Evolutionary conservation across 768 basidiomycete species (phyloP).

Genomic region (Tephrocybe sp.): DNA sequence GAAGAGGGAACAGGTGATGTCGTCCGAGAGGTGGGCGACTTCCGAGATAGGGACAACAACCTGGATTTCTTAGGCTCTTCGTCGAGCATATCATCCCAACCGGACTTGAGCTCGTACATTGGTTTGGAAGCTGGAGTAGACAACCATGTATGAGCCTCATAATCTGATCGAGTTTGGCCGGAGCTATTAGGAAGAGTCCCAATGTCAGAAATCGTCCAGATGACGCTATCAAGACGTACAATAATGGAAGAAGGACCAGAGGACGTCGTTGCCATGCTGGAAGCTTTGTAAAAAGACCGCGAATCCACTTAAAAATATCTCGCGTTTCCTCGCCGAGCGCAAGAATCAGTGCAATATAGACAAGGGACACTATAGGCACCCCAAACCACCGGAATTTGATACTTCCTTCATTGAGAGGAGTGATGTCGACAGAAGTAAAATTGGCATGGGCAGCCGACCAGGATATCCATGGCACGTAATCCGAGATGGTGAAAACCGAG

Average conservation of each 20-base stretch:
- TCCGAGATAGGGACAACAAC: constrained; percentile 15
- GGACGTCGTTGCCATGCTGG: constrained; percentile 8
- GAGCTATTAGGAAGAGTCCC: background rate
- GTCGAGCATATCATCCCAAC: constrained; percentile 47
- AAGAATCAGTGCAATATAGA: constrained; percentile 34
- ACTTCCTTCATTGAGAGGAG: constrained; percentile 21
- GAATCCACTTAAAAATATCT: constrained; percentile 34
- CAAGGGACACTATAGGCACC: constrained; percentile 33
- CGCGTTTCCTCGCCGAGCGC: constrained; percentile 36
- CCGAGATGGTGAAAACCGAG: constrained; percentile 31
- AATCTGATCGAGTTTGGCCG: constrained; percentile 5
- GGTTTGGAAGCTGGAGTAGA: constrained; percentile 22
- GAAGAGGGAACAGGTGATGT: constrained; percentile 17
- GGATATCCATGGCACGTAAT: constrained; percentile 36
- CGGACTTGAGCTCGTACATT: constrained; percentile 39
- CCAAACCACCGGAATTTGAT: constrained; percentile 38
- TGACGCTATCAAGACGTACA: constrained; percentile 15
- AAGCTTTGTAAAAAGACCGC: constrained; percentile 2
- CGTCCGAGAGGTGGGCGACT: constrained; percentile 19
- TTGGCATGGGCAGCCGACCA: constrained; percentile 46
- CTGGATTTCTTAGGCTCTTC: constrained; percentile 26
- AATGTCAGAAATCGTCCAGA: background rate
- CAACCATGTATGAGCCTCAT: constrained; percentile 18
- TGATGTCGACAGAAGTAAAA: constrained; percentile 33
- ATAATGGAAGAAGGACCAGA: constrained; percentile 18